These are phyloP conservation scores for Lichtheimia corymbifera DNA, from an alignment of 371 early-diverging fungal species.

Conservation along the genomic window DNA sequence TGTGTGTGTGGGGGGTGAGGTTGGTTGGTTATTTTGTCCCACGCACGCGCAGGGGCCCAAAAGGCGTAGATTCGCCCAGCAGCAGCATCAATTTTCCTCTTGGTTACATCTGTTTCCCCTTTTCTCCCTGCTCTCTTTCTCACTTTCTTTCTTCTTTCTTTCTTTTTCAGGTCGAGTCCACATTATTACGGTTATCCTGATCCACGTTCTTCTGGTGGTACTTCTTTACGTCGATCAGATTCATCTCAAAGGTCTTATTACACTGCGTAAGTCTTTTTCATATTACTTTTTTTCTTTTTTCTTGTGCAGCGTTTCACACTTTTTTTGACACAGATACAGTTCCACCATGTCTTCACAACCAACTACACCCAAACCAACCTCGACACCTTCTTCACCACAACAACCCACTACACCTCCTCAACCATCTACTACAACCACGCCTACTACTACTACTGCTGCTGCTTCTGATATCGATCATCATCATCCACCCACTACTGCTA, in stretches of 20 bases:
- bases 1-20: background rate
- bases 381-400: background rate
- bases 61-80: slow-evolving; percentile 3
- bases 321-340: slow-evolving; percentile 14
- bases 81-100: background rate
- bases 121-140: background rate
- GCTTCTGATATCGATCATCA: background rate
- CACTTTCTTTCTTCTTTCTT: slow-evolving; percentile 1
- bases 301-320: slow-evolving; percentile 7
- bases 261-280: slow-evolving; percentile 2
- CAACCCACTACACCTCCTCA: slow-evolving; percentile 7
- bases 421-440: background rate
- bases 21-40: slow-evolving; percentile 4
- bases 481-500: background rate
- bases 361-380: slow-evolving; percentile 20
- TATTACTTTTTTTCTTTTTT: background rate
- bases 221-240: slow-evolving; percentile 15
- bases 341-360: slow-evolving; percentile 25
- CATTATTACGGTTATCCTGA: slow-evolving; percentile 12
- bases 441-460: background rate
- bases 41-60: slow-evolving; percentile 15
- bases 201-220: slow-evolving; percentile 3
- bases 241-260: slow-evolving; percentile 11
- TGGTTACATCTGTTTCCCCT: background rate
- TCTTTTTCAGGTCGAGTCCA: slow-evolving; percentile 6